Percentiles rank a stretch among this genome's conserved stretches.
These are phyloP conservation scores for Corylus heterophylla DNA, from an alignment of 306 rosid species.

Conservation along the genomic window DNA sequence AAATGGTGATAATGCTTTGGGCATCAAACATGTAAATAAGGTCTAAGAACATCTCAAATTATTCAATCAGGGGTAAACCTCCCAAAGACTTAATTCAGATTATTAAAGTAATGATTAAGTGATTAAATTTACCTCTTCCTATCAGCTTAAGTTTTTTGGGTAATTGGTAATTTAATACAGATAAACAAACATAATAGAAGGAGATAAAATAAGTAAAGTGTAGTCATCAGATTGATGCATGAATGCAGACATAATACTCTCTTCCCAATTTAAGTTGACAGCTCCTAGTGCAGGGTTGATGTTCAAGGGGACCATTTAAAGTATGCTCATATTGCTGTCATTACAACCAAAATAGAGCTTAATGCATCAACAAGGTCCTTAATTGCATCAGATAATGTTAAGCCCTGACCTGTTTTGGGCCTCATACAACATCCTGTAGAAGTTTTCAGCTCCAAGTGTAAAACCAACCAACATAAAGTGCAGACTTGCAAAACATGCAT, in stretches of 20 bases:
- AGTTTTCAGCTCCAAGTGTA: neutral
- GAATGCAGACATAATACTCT: neutral
- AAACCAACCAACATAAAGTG: conserved; percentile 1
- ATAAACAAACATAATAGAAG: neutral
- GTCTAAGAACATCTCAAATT: conserved; percentile 2
- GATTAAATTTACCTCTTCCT: no score
- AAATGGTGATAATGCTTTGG: neutral
- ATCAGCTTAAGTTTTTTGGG: no score
- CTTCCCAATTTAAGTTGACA: neutral
- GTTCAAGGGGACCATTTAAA: conserved; percentile 1
- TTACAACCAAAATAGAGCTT: neutral
- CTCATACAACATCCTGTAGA: neutral
- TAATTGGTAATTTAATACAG: neutral
- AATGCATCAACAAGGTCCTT: neutral
- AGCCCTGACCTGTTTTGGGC: neutral
- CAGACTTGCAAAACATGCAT: neutral
- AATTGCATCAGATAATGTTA: neutral
- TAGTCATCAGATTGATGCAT: neutral
- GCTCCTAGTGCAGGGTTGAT: neutral
- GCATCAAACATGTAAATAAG: neutral
- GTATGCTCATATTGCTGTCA: neutral
- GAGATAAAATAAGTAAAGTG: neutral
- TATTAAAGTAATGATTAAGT: no score
- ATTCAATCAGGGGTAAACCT: neutral
- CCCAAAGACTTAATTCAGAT: neutral